A percentile compares a stretch with the other conserved stretches of the same genome.
phyloP scores from a whole-genome alignment of 1,139 yeast genomes.

The Yamadazyma trypodendri region DNA sequence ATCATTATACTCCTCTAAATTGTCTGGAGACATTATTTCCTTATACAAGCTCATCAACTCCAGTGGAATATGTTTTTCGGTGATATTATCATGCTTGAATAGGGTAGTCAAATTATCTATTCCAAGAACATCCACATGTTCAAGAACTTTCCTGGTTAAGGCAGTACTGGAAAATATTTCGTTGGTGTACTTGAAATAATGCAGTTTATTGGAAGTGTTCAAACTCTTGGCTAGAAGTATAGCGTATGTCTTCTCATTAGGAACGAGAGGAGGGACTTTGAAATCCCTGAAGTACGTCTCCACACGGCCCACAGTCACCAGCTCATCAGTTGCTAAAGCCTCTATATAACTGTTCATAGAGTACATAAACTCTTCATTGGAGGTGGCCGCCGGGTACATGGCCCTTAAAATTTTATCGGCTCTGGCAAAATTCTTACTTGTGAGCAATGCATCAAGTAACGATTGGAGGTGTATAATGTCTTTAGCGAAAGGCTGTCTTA shows the following conservation, averaged over 20 bases:
- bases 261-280: slow-evolving; percentile 28
- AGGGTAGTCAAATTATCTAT: slow-evolving; percentile 53
- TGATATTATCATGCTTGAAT: slow-evolving; percentile 25
- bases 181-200: slow-evolving; percentile 13
- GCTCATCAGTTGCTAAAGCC: slow-evolving; percentile 29
- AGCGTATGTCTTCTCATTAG: slow-evolving; percentile 50
- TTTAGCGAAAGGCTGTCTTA: slow-evolving; percentile 49
- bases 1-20: slow-evolving; percentile 23
- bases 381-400: slow-evolving; percentile 43
- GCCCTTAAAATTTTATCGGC: slow-evolving; percentile 69
- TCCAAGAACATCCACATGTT: slow-evolving; percentile 69
- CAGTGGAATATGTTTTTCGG: slow-evolving; percentile 31
- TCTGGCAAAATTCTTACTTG: slow-evolving; percentile 64
- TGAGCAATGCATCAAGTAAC: slow-evolving; percentile 75
- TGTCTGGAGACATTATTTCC: slow-evolving; percentile 20
- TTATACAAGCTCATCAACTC: slow-evolving; percentile 33
- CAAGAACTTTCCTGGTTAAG: slow-evolving; percentile 37
- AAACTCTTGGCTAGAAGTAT: slow-evolving; percentile 31
- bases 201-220: slow-evolving; percentile 14
- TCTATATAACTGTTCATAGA: slow-evolving; percentile 40
- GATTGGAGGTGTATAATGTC: slow-evolving; percentile 72
- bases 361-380: slow-evolving; percentile 32
- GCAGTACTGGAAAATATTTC: slow-evolving; percentile 20
- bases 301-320: slow-evolving; percentile 26
- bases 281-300: slow-evolving; percentile 28